Evolutionary conservation across 1,284 basidiomycete species (phyloP).

Genomic region (Cryptococcus floricola): DNA sequence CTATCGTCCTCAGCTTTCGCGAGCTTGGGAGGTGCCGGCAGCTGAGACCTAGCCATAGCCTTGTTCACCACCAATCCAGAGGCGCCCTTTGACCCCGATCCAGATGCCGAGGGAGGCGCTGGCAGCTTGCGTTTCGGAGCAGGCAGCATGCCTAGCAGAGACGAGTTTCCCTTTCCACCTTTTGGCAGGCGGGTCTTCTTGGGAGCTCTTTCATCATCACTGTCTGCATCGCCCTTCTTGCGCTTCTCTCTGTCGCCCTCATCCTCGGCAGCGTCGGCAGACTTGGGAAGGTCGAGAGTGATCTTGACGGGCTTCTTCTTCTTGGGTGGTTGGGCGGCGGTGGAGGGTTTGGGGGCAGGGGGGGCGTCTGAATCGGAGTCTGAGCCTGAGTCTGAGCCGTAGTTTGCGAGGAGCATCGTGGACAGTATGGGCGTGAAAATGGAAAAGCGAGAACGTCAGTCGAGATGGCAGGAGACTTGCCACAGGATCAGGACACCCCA

Average conservation of each 20-base stretch:
- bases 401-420: constrained; percentile 46
- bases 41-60: constrained; percentile 21
- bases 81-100: constrained; percentile 8
- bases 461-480: too few species aligned
- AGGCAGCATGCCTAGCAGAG: constrained; percentile 46
- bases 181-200: constrained; percentile 19
- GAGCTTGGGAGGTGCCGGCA: constrained; percentile 1
- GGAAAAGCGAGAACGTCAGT: too few species aligned
- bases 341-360: background rate
- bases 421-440: background rate
- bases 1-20: constrained; percentile 1
- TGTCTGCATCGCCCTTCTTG: constrained; percentile 5
- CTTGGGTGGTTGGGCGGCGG: constrained; percentile 5
- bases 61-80: constrained; percentile 29
- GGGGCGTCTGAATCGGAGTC: constrained; percentile 27
- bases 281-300: constrained; percentile 42
- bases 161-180: constrained; percentile 36
- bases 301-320: constrained; percentile 41
- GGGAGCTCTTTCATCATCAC: constrained; percentile 19
- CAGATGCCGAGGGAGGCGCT: background rate
- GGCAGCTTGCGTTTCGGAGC: constrained; percentile 46
- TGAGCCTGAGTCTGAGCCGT: constrained; percentile 43
- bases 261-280: constrained; percentile 1
- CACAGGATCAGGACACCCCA: too few species aligned
- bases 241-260: constrained; percentile 2